Base-by-base conservation (phyloP, 2,329 filamentous ascomycete genomes). In the Penicillium corylophilum region DNA sequence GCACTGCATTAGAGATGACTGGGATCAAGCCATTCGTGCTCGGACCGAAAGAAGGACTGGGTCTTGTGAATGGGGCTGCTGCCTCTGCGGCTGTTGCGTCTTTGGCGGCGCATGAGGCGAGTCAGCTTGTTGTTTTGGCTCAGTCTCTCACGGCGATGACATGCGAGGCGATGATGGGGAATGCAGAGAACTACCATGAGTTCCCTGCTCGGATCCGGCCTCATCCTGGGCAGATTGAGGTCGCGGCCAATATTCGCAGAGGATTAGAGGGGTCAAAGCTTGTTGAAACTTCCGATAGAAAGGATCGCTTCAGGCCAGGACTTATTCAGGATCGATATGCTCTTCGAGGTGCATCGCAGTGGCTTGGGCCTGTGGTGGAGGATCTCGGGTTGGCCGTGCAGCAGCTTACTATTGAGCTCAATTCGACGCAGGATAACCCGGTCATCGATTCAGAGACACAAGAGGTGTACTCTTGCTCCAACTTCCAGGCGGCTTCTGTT, bases 391-490 rank as follows among this genome's bases (percentile, higher is more conserved):
- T 86, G 0, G 82, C 85, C 0, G 72, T 79, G 38, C 64, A 72
- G 2, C 86, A 88, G 62, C 63, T 89, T 0, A 66, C 72, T 0
- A 71, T 77, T 0, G 86, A 89, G 62, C 74, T 86, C 15, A 89
- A 88, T 66, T 85, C 84, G 0, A 83, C 82, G 0, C 84, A 83
- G 0, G 86, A 88, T 60, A 89, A 88, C 62, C 85, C 82, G 0
- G 68, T 89, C 8, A 74, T 88, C 12, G 79, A 87, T 53, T 60
- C 70, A 0, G 56, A 54, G 0, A 59, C 56, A 4, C 39, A 39
- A 6, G 65, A 72, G 9, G 71, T 86, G 22, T 77, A 83, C 53
- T 80, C 84, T 46, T 84, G 85, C 2, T 84, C 83, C 22, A 89
- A 89, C 63, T 89, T 89, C 65, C 85, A 88, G 65, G 86, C 84